A percentile compares a stretch with the other conserved stretches of the same genome.
These are phyloP conservation scores for Naegleria gruberi DNA, from an alignment of 208 protist species.

Conservation along the genomic window DNA sequence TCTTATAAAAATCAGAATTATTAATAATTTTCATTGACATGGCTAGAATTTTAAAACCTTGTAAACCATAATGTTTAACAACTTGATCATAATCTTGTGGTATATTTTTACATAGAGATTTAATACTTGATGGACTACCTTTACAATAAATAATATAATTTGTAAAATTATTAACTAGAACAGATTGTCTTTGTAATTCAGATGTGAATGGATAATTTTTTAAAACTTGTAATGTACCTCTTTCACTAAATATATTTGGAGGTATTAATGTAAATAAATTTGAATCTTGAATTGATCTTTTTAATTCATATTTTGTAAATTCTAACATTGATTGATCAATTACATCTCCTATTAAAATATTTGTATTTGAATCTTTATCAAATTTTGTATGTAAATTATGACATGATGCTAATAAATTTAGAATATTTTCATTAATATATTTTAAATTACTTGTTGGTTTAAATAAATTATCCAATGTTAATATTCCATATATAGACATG, in stretches of 20 bases:
- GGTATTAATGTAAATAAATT: neutral
- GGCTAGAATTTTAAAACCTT: conserved; percentile 8
- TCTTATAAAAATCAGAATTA: neutral
- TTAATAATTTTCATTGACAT: neutral
- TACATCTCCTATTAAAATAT: neutral
- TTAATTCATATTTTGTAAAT: neutral
- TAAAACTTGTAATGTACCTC: neutral
- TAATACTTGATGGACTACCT: neutral
- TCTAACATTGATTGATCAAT: neutral
- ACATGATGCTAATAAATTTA: neutral
- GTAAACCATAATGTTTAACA: neutral
- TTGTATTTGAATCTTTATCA: neutral
- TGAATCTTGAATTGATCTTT: neutral
- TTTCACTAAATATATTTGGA: neutral
- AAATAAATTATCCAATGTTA: neutral
- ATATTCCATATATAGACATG: neutral
- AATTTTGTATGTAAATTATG: neutral
- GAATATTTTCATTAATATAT: neutral
- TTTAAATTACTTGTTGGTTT: neutral
- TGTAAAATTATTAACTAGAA: neutral
- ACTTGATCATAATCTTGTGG: neutral
- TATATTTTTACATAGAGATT: neutral
- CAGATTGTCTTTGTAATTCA: neutral
- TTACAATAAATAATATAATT: neutral
- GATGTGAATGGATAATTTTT: neutral